Percentiles rank a stretch among this genome's conserved stretches.
Conservation (phyloP, 495 filamentous ascomycete genomes). For the Neurospora sp. region DNA sequence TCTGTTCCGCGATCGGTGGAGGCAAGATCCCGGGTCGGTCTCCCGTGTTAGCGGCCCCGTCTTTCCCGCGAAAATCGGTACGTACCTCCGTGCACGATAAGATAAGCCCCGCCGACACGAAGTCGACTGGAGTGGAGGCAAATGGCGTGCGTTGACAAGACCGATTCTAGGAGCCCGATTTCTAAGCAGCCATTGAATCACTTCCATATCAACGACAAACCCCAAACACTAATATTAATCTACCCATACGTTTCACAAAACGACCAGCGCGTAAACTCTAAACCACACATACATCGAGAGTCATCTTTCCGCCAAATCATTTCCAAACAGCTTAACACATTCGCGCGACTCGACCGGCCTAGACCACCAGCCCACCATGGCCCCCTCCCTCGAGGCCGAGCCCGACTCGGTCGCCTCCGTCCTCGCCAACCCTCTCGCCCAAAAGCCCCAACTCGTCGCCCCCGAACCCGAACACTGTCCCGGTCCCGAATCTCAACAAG, state of each 20-base stretch:
- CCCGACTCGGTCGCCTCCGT: slow-evolving; percentile 51
- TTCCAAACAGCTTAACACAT: no score
- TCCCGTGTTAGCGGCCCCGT: not conserved
- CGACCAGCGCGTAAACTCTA: no score
- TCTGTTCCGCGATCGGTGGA: not conserved
- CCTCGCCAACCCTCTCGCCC: slow-evolving; percentile 57
- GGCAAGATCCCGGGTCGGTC: not conserved
- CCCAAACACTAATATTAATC: no score
- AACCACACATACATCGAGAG: no score
- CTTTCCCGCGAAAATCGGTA: not conserved
- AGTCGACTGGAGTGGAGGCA: not conserved
- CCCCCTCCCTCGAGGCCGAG: slow-evolving; percentile 55
- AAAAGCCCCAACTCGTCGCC: slow-evolving; percentile 71
- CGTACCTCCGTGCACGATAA: not conserved
- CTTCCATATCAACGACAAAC: not conserved
- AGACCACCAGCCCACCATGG: slow-evolving; percentile 7
- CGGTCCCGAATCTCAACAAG: slow-evolving; percentile 77
- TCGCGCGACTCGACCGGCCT: no score
- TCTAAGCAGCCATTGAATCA: not conserved
- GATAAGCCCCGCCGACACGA: not conserved
- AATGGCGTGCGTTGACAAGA: not conserved
- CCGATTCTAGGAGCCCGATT: not conserved
- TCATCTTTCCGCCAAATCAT: no score
- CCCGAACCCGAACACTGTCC: slow-evolving; percentile 97
- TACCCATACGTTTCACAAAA: no score